phyloP scores from a whole-genome alignment of 2,329 filamentous ascomycete genomes.

The Alternaria incomplexa region DNA sequence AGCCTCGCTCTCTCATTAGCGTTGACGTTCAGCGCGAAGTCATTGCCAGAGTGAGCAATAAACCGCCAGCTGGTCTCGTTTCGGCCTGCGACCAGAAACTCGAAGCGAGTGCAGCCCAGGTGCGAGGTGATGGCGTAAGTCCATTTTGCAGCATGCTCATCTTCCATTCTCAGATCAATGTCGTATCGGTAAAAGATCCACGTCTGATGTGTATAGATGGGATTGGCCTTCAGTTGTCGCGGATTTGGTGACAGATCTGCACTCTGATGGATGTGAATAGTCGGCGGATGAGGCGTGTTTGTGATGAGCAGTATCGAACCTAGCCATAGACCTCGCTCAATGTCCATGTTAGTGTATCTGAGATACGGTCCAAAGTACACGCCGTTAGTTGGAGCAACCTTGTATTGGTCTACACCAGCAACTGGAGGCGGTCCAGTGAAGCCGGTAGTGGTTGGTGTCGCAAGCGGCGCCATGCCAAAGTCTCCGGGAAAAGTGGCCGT shows the following conservation, averaged over 20 bases:
- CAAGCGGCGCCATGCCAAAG: constrained; percentile 77
- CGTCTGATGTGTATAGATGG: constrained; percentile 86
- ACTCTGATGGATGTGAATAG: constrained; percentile 93
- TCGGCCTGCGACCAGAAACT: constrained; percentile 91
- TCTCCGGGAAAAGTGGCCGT: constrained; percentile 85
- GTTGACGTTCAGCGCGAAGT: constrained; percentile 87
- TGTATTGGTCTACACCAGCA: constrained; percentile 92
- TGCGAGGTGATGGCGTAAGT: constrained; percentile 98
- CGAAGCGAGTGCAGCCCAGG: constrained; percentile 95
- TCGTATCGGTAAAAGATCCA: constrained; percentile 98
- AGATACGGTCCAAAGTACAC: constrained; percentile 98
- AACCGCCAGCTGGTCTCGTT: constrained; percentile 94
- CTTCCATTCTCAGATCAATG: constrained; percentile 86
- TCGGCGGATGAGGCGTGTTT: constrained; percentile 88
- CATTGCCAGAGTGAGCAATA: constrained; percentile 93
- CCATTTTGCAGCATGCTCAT: constrained; percentile 80
- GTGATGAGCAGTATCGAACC: constrained; percentile 94
- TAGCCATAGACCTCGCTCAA: constrained; percentile 88
- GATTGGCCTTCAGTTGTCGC: constrained; percentile 79
- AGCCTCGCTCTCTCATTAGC: constrained; percentile 84
- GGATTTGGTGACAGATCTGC: constrained; percentile 91
- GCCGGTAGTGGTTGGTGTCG: constrained; percentile 77
- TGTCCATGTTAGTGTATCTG: constrained; percentile 95
- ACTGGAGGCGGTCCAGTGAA: constrained; percentile 88
- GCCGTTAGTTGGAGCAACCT: constrained; percentile 89